Evolutionary conservation across 2,329 filamentous ascomycete species (phyloP).

Genomic region (Endoconidiophora laricicola): DNA sequence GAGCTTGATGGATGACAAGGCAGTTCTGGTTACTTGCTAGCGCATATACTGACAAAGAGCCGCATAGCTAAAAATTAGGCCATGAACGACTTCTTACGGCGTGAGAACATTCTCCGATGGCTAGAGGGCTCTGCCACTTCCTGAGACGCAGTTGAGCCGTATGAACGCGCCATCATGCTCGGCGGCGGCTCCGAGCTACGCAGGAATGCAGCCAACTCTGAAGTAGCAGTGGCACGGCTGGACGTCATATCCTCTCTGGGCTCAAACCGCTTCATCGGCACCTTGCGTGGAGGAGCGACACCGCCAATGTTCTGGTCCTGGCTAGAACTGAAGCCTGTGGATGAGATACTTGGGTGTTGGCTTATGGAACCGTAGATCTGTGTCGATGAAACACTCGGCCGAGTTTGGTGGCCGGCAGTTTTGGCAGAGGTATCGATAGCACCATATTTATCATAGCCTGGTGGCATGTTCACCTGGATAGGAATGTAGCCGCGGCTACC

Average conservation of each 20-base stretch:
- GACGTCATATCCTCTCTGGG: conserved; percentile 33
- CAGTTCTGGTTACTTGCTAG: background rate
- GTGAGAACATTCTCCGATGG: conserved; percentile 12
- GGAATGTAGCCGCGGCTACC: conserved; percentile 30
- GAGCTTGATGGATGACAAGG: background rate
- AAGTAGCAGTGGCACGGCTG: conserved; percentile 36
- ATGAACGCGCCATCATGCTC: background rate
- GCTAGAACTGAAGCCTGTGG: conserved; percentile 12
- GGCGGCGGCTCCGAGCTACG: conserved; percentile 47
- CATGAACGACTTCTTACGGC: conserved; percentile 11
- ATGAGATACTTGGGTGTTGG: background rate
- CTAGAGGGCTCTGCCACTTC: conserved; percentile 10
- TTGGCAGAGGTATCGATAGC: conserved; percentile 16
- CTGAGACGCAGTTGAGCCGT: background rate
- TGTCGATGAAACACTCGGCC: conserved; percentile 7
- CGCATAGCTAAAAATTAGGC: background rate
- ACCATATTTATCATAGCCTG: conserved; percentile 28
- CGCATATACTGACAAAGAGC: background rate
- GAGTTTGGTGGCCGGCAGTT: conserved; percentile 13
- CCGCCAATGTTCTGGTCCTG: conserved; percentile 14
- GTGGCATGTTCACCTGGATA: conserved; percentile 34
- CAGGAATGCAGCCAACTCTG: conserved; percentile 58
- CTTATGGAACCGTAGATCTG: conserved; percentile 1
- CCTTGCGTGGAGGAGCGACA: conserved; percentile 18
- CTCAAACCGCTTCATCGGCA: conserved; percentile 41